phyloP scores from a whole-genome alignment of 2,329 filamentous ascomycete species.

The Penicillium sp. region DNA sequence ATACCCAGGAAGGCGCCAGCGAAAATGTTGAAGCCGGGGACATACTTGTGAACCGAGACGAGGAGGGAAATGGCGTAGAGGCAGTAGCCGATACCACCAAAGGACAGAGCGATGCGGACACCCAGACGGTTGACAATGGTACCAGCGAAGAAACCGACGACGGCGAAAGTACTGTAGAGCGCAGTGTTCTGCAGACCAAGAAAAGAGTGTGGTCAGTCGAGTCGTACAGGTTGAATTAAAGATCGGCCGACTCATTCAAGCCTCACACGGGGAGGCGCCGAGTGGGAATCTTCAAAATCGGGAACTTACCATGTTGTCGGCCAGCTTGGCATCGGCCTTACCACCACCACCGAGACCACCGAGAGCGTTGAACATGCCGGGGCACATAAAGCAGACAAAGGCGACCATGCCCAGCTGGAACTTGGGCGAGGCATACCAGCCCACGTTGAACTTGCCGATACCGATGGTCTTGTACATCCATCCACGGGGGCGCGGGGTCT shows the following conservation, averaged over 20 bases:
- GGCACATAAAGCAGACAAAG: constrained; percentile 67
- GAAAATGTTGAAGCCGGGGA: constrained; percentile 50
- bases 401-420: constrained; percentile 67
- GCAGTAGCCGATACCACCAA: constrained; percentile 47
- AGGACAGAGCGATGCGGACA: constrained; percentile 40
- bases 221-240: not conserved
- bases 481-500: constrained; percentile 18
- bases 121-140: constrained; percentile 45
- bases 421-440: constrained; percentile 71
- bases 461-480: constrained; percentile 61
- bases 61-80: constrained; percentile 42
- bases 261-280: not conserved
- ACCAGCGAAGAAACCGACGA: constrained; percentile 62
- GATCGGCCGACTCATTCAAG: not conserved
- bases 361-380: constrained; percentile 67
- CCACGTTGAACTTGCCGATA: constrained; percentile 52
- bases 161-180: constrained; percentile 69
- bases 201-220: not conserved
- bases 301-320: constrained; percentile 52
- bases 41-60: constrained; percentile 48
- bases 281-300: not conserved
- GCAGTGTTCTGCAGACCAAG: constrained; percentile 54
- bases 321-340: constrained; percentile 52
- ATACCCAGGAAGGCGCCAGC: constrained; percentile 50
- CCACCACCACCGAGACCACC: constrained; percentile 62